A percentile compares a stretch with the other conserved stretches of the same genome.
Conservation (phyloP, 2,329 filamentous ascomycete genomes). For the Fusarium proliferatum region DNA sequence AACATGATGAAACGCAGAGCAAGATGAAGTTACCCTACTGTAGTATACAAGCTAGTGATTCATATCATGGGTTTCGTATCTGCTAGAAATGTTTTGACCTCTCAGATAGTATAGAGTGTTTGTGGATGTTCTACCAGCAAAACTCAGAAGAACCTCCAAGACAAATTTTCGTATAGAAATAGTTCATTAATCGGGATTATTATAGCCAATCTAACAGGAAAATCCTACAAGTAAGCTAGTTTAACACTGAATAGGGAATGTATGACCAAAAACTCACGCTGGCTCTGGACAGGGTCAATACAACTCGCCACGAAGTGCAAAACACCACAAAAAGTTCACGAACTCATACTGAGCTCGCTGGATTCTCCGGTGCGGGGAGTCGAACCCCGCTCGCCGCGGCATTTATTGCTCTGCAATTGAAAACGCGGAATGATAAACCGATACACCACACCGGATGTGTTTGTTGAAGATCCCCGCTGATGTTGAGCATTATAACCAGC, state of each 20-base stretch:
- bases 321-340: background rate
- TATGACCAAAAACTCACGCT: background rate
- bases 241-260: background rate
- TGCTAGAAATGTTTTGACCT: background rate
- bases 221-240: background rate
- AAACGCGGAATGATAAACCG: conserved; percentile 41
- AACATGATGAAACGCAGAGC: background rate
- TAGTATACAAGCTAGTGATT: background rate
- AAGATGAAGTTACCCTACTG: background rate
- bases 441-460: conserved; percentile 39
- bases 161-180: background rate
- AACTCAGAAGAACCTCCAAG: background rate
- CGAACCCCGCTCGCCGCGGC: conserved; percentile 39
- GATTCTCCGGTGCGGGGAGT: conserved; percentile 35
- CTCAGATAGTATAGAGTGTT: background rate
- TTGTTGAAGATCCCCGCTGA: background rate
- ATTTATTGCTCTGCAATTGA: conserved; percentile 7
- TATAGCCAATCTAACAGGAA: background rate
- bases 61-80: background rate
- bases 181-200: no score
- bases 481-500: rapidly evolving
- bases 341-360: background rate
- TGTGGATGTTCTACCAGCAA: background rate
- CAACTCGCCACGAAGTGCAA: background rate
- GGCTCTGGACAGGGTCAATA: background rate